A percentile compares a stretch with the other conserved stretches of the same genome.
phyloP scores from a whole-genome alignment of 73 alveolate species.

The Paramecium sonneborni region DNA sequence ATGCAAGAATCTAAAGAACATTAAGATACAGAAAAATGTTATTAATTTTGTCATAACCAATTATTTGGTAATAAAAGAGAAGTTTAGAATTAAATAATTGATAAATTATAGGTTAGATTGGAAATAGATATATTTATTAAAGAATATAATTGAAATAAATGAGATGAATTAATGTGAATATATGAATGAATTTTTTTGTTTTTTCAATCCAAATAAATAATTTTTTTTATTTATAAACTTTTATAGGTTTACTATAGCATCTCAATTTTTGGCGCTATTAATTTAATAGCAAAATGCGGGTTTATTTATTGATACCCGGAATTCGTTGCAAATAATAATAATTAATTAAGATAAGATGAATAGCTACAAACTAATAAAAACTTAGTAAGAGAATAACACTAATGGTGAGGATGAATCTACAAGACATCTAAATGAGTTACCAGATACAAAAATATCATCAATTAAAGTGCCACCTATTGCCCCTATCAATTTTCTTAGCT shows the following conservation, averaged over 20 bases:
- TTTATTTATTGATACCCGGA: slow-evolving; percentile 1
- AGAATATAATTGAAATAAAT: not conserved
- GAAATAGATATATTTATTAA: not conserved
- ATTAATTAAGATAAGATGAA: not conserved
- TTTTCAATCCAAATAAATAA: not conserved
- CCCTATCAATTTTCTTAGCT: not conserved
- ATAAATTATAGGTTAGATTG: not conserved
- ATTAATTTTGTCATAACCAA: not conserved
- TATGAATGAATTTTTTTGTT: not conserved
- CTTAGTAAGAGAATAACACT: not conserved
- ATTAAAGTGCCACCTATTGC: not conserved
- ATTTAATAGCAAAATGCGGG: slow-evolving; percentile 29
- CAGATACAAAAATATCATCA: not conserved
- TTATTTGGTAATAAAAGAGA: not conserved
- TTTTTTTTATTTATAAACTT: not conserved
- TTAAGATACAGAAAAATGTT: not conserved
- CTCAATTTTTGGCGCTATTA: slow-evolving; percentile 35
- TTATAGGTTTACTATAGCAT: not conserved
- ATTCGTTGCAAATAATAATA: not conserved
- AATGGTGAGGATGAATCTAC: slow-evolving; percentile 28
- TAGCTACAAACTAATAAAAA: not conserved
- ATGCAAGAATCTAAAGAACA: not conserved
- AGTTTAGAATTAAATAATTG: not conserved
- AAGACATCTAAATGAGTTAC: not conserved
- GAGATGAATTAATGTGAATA: not conserved